phyloP scores from a whole-genome alignment of 371 early-diverging fungal genomes.

The Apophysomyces trapeziformis region DNA sequence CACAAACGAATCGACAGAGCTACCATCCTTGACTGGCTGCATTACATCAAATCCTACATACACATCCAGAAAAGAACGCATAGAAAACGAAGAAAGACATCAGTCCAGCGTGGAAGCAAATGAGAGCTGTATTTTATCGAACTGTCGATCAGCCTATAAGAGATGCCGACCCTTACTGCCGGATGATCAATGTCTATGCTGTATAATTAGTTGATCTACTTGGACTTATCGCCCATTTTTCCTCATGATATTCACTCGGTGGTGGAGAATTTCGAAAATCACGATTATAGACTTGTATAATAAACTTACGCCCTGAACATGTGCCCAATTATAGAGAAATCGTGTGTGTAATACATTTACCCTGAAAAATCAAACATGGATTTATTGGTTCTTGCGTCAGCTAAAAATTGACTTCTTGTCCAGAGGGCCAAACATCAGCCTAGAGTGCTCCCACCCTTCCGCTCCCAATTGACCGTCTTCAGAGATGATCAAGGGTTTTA shows the following conservation, averaged over 20 bases:
- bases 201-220: slow-evolving; percentile 1
- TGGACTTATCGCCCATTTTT: background rate
- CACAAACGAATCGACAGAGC: background rate
- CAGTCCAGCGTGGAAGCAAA: background rate
- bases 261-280: background rate
- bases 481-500: background rate
- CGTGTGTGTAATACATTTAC: too few relatives aligned
- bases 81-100: background rate
- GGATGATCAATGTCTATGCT: background rate
- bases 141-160: background rate
- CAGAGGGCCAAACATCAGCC: background rate
- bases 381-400: too few relatives aligned
- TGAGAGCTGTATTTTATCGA: background rate
- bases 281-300: too few relatives aligned
- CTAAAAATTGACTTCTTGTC: too few relatives aligned
- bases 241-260: background rate
- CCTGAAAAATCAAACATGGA: too few relatives aligned
- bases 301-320: too few relatives aligned
- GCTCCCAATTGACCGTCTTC: background rate
- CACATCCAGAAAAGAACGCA: background rate
- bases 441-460: background rate
- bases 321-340: too few relatives aligned
- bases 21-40: background rate
- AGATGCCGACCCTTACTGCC: background rate
- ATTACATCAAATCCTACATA: too few relatives aligned